Evolutionary conservation across 192 early-diverging fungal genomes (phyloP), one percentile per base, ranked within the genome.

Genomic region (Phlyctochytrium arcticum): DNA sequence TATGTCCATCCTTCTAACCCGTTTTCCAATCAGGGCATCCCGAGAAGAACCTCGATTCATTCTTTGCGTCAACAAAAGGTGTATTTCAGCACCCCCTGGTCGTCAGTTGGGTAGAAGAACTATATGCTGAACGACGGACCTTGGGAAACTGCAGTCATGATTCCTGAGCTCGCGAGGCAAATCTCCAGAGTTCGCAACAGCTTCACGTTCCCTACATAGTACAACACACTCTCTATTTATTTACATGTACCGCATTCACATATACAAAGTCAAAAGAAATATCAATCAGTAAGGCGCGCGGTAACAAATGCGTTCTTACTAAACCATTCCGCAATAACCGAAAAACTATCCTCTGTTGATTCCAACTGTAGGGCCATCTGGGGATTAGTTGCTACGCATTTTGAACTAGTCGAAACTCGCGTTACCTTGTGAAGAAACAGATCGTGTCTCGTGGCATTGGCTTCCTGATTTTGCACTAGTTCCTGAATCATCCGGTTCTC

Each of bases 291-390:
- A n/a, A 44, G 21, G 12, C 39, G 39, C 12, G 39, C 39, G 1
- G 39, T 70, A 15, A 36, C 35, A 77, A 88, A 90, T 12, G 90
- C 87, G 65, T 89, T 92, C 68, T 94, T 96, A 6, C 89, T 86
- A 79, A 93, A 96, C 76, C 91, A 94, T 57, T 90, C 86, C 24
- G 95, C 90, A 75, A 98, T 81, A 5, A 92, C 83, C 17, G 81
- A 81, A 77, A 98, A 96, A 5, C 92, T 88, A 70, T 95, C 90
- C 30, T 92, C 84, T 7, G 84, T 79, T 49, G 48, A 51, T 50
- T 88, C 77, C 29, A 95, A 82, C 86, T 89, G 72, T 29, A 58
- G 30, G 24, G 24, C 4, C 37, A 47, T 21, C 8, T 15, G 55
- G 21, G 29, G 54, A 57, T 36, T 44, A 44, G 39, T n/a, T 53